phyloP scores from a whole-genome alignment of 2,329 filamentous ascomycete species.

The Aspergillus calidoustus region DNA sequence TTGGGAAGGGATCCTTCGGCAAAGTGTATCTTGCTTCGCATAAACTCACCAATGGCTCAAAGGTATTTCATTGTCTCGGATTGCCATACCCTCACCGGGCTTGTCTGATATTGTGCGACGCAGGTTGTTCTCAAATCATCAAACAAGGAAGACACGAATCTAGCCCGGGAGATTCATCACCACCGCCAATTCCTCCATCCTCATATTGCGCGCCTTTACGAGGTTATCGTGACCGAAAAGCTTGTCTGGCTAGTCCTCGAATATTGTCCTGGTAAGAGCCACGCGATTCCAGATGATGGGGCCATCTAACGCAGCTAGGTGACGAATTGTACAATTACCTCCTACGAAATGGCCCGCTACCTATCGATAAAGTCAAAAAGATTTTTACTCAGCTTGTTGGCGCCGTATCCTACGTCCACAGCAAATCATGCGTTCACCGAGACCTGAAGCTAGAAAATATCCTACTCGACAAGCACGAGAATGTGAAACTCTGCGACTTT shows the following conservation, averaged over 20 bases:
- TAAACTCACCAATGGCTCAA: conserved; percentile 97
- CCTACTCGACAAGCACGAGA: conserved; percentile 91
- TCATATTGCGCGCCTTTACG: conserved; percentile 94
- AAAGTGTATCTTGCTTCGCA: conserved; percentile 96
- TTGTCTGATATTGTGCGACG: conserved; percentile 10
- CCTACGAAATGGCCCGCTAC: conserved; percentile 80
- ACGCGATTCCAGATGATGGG: conserved; percentile 15
- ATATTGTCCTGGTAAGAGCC: conserved; percentile 79
- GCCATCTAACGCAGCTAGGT: conserved; percentile 55
- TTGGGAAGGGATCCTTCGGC: conserved; percentile 97
- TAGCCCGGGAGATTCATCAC: conserved; percentile 97
- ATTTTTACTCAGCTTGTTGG: conserved; percentile 96
- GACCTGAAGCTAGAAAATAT: conserved; percentile 98
- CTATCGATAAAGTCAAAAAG: conserved; percentile 85
- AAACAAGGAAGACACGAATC: conserved; percentile 92
- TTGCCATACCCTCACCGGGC: background rate
- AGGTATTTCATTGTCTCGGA: conserved; percentile 60
- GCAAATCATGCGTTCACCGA: conserved; percentile 92
- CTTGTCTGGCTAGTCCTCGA: conserved; percentile 96
- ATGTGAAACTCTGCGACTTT: conserved; percentile 97
- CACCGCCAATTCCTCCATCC: conserved; percentile 97
- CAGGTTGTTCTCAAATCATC: conserved; percentile 98
- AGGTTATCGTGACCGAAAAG: conserved; percentile 94
- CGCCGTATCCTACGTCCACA: conserved; percentile 92
- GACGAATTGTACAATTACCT: conserved; percentile 98